A percentile compares a stretch with the other conserved stretches of the same genome.
Evolutionary conservation across 2,329 filamentous ascomycete genomes (phyloP).

Genomic region (Sarocladiaceae sp.): DNA sequence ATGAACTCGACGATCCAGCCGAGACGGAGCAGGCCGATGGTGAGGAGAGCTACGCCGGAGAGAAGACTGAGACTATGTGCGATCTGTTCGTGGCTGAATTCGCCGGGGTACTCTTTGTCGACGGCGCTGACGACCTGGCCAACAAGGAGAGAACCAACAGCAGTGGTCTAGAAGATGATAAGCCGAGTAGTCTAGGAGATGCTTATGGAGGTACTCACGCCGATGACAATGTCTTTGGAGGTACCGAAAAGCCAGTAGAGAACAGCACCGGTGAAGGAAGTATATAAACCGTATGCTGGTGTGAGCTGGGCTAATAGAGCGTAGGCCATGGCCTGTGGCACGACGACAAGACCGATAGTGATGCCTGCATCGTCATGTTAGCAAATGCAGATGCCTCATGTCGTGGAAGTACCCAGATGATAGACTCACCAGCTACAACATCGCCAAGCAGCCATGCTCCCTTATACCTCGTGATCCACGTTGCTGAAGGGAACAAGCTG

Average conservation of each 20-base stretch:
- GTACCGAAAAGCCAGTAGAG: slow-evolving; percentile 82
- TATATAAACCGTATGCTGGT: slow-evolving; percentile 69
- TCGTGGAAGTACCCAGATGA: slow-evolving; percentile 41
- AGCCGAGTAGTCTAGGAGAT: background rate
- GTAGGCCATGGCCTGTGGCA: slow-evolving; percentile 78
- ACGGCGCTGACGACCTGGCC: slow-evolving; percentile 38
- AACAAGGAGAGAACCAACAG: slow-evolving; percentile 44
- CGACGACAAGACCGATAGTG: slow-evolving; percentile 61
- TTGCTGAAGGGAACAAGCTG: slow-evolving; percentile 56
- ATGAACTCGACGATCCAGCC: slow-evolving; percentile 48
- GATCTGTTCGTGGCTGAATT: slow-evolving; percentile 32
- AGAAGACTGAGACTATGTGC: slow-evolving; percentile 39
- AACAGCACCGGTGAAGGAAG: slow-evolving; percentile 73
- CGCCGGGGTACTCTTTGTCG: slow-evolving; percentile 24
- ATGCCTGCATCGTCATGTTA: too few relatives aligned
- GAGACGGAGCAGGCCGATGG: slow-evolving; percentile 38
- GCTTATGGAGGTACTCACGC: slow-evolving; percentile 29
- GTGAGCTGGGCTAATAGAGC: slow-evolving; percentile 62
- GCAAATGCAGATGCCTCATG: slow-evolving; percentile 9
- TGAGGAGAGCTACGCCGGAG: slow-evolving; percentile 36
- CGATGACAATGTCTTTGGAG: slow-evolving; percentile 80
- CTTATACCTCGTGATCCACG: slow-evolving; percentile 68
- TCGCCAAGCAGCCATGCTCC: slow-evolving; percentile 67
- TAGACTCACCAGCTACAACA: slow-evolving; percentile 60
- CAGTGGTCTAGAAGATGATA: slow-evolving; percentile 42